Conservation (phyloP, 2,329 filamentous ascomycete species). For the Didymella pomorum region DNA sequence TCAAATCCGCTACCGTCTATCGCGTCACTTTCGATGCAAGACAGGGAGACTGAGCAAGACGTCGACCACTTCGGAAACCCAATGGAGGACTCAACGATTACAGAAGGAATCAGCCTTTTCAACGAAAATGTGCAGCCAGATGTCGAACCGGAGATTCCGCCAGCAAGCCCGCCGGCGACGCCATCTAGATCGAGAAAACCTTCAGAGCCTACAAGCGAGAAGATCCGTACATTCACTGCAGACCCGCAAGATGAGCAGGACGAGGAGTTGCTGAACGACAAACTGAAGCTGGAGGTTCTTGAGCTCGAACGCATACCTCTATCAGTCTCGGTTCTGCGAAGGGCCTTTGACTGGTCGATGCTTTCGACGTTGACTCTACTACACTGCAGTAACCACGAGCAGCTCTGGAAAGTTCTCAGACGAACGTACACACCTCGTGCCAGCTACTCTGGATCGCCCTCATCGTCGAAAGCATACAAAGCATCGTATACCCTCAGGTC, state of each 20-base stretch:
- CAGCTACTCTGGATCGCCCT: slow-evolving; percentile 46
- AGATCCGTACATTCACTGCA: slow-evolving; percentile 8
- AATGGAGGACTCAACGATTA: slow-evolving; percentile 32
- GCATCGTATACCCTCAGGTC: slow-evolving; percentile 50
- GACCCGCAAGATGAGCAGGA: slow-evolving; percentile 12
- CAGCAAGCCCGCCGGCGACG: slow-evolving; percentile 14
- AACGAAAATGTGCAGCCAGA: slow-evolving; percentile 27
- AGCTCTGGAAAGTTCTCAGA: slow-evolving; percentile 76
- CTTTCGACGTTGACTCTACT: slow-evolving; percentile 77
- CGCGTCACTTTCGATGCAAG: slow-evolving; percentile 32
- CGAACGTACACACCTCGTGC: slow-evolving; percentile 57
- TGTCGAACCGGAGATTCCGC: slow-evolving; percentile 9
- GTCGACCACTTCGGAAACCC: slow-evolving; percentile 40
- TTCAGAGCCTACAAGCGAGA: slow-evolving; percentile 11
- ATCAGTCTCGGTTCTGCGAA: slow-evolving; percentile 74
- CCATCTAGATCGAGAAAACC: slow-evolving; percentile 2
- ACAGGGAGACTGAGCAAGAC: slow-evolving; percentile 42
- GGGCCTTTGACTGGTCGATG: slow-evolving; percentile 76
- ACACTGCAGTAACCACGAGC: slow-evolving; percentile 75
- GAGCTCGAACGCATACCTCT: slow-evolving; percentile 78
- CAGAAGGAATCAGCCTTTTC: slow-evolving; percentile 39
- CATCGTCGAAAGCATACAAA: slow-evolving; percentile 48
- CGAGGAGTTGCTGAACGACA: slow-evolving; percentile 60
- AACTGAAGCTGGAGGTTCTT: slow-evolving; percentile 72
- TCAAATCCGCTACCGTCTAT: slow-evolving; percentile 30